Evolutionary conservation across 2,329 filamentous ascomycete genomes (phyloP), one percentile per base, ranked within the genome.

Genomic region (Cercospora zeae-maydis): DNA sequence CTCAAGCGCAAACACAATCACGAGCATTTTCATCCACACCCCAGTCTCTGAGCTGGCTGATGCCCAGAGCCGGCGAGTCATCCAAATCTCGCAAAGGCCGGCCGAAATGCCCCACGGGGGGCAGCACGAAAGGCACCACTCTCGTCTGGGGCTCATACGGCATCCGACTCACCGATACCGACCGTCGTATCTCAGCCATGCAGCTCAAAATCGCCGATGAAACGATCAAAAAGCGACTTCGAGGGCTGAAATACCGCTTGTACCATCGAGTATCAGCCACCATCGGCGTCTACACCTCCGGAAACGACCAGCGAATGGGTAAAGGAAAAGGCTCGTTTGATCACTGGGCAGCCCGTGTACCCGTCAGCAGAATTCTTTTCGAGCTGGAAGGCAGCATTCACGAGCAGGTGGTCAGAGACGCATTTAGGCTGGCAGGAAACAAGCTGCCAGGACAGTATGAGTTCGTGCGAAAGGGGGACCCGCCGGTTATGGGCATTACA

Each of bases 281-380:
- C 75, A 90, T 98, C 69, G 95, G 93, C 75, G 96, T 99, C 21
- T 99, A 95, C 78, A 89, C 92, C 62, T 95, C 89, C 76, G 95
- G 95, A 62, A 99, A 98, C 74, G 95, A 99, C 80, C 89, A 92
- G 77, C 89, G 95, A 85, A 99, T 99, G 96, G 95, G 95, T 77
- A 99, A 98, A 80, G 95, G 95, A 79, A 99, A 99, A 77, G 95
- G 95, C 71, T 90, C 88, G 66, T 98, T 99, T 75, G 95, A 99
- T 76, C 91, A 96, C 75, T 99, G 95, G 95, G 92, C 93, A 4
- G 86, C 90, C 21, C 87, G 93, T 77, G 88, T 98, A 69, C 87
- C 92, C 8, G 91, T 98, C 57, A 96, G 90, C 78, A 91, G 95
- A 76, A 86, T 99, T 54, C 82, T 97, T 19, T 96, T 99, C 70